phyloP scores from a whole-genome alignment of 2,329 filamentous ascomycete species.

The Clonostachys sp. region DNA sequence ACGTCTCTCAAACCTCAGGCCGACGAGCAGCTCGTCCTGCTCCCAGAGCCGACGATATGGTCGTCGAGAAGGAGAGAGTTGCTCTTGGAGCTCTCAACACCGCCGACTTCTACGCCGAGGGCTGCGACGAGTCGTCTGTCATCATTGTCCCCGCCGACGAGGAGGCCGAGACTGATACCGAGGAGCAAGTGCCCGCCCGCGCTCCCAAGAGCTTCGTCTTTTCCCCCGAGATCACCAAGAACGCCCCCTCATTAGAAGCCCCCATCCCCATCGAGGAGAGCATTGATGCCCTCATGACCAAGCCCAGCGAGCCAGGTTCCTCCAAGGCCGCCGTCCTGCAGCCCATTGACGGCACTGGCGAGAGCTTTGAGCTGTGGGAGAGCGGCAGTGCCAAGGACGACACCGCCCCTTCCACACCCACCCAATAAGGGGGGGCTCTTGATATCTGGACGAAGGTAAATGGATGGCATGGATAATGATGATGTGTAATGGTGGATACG shows the following conservation, averaged over 20 bases:
- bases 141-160: slow-evolving; percentile 60
- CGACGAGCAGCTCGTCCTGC: slow-evolving; percentile 16
- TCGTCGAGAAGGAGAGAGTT: slow-evolving; percentile 58
- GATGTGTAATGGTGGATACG: slow-evolving; percentile 2
- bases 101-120: slow-evolving; percentile 63
- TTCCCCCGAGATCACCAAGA: slow-evolving; percentile 7
- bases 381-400: slow-evolving; percentile 62
- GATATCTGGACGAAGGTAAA: not conserved
- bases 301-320: slow-evolving; percentile 22
- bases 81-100: slow-evolving; percentile 65
- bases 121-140: slow-evolving; percentile 58
- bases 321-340: slow-evolving; percentile 42
- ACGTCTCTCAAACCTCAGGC: slow-evolving; percentile 53
- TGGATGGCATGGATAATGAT: slow-evolving; percentile 1
- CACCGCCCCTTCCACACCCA: slow-evolving; percentile 1
- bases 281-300: slow-evolving; percentile 29
- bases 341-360: slow-evolving; percentile 53
- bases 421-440: no score
- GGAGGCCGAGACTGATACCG: slow-evolving; percentile 16
- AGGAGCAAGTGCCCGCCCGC: slow-evolving; percentile 3
- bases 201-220: slow-evolving; percentile 8
- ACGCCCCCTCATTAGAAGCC: slow-evolving; percentile 8
- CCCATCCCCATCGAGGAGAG: slow-evolving; percentile 10
- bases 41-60: slow-evolving; percentile 41
- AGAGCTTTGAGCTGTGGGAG: slow-evolving; percentile 67